Percentiles rank a stretch among this genome's conserved stretches.
Evolutionary conservation across 257 asterid genomes (phyloP).

Genomic region (Orobanche coerulescens): DNA sequence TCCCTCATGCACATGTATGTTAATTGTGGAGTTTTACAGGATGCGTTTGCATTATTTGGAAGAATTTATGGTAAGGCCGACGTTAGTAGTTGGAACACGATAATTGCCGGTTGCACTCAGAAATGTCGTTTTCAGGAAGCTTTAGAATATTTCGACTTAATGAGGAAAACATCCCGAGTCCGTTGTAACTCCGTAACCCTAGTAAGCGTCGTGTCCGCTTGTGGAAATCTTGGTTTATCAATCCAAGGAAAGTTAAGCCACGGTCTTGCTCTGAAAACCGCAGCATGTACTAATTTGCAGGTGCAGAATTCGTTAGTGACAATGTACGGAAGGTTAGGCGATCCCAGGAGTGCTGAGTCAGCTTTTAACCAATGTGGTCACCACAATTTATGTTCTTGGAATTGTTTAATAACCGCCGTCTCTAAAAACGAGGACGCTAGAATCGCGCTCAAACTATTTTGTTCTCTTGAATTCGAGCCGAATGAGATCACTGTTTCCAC

Average conservation of each 20-base stretch:
- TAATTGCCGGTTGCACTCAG: conserved; percentile 55
- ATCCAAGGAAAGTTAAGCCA: conserved; percentile 41
- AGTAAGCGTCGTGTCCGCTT: conserved; percentile 41
- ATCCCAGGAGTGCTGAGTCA: conserved; percentile 42
- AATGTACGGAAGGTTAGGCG: conserved; percentile 63
- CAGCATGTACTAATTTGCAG: conserved; percentile 27
- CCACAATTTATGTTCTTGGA: conserved; percentile 62
- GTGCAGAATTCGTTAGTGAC: conserved; percentile 55
- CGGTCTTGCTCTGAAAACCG: conserved; percentile 43
- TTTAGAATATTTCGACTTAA: conserved; percentile 39
- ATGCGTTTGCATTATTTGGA: conserved; percentile 41
- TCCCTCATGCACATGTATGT: conserved; percentile 59
- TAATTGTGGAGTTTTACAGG: conserved; percentile 34
- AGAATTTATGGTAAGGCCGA: conserved; percentile 25
- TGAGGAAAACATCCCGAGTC: conserved; percentile 41
- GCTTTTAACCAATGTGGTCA: conserved; percentile 39
- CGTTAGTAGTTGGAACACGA: conserved; percentile 55
- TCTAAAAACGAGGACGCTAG: conserved; percentile 59
- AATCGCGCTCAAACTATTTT: conserved; percentile 42
- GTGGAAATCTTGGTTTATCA: conserved; percentile 49
- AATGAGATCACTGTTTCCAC: conserved; percentile 55
- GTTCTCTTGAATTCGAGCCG: conserved; percentile 50
- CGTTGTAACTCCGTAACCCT: conserved; percentile 35
- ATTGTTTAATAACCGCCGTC: conserved; percentile 49
- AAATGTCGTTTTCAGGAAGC: conserved; percentile 42